phyloP scores from a whole-genome alignment of 768 basidiomycete species.

The Pleurotus ostreatus region DNA sequence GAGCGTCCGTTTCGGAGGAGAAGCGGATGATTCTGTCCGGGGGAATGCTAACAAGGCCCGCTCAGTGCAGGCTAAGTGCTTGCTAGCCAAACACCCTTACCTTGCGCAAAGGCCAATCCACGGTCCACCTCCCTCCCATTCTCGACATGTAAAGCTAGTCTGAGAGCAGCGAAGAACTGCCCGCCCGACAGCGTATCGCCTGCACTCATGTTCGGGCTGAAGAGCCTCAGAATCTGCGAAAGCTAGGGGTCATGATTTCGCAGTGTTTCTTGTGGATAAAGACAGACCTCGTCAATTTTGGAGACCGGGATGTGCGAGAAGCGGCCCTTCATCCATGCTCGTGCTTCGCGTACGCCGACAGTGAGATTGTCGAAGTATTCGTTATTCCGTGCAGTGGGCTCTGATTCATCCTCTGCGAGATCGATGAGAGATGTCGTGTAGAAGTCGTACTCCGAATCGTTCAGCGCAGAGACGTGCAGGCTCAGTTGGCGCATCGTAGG shows the following conservation, averaged over 20 bases:
- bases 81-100: conserved; percentile 27
- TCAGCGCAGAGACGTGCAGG: conserved; percentile 75
- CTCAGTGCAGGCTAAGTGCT: background rate
- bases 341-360: conserved; percentile 60
- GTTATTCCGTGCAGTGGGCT: conserved; percentile 28
- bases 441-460: conserved; percentile 62
- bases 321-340: conserved; percentile 74
- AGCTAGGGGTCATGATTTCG: background rate
- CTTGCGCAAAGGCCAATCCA: conserved; percentile 71
- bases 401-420: conserved; percentile 30
- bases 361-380: conserved; percentile 48
- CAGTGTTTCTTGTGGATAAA: conserved; percentile 3
- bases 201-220: conserved; percentile 50
- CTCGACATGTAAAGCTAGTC: conserved; percentile 62
- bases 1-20: conserved; percentile 19
- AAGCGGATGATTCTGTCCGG: conserved; percentile 13
- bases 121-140: conserved; percentile 61
- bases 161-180: conserved; percentile 73
- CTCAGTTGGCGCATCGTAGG: conserved; percentile 52
- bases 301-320: conserved; percentile 50
- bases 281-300: conserved; percentile 56
- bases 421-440: conserved; percentile 62
- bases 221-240: conserved; percentile 59
- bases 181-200: conserved; percentile 57
- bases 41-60: conserved; percentile 7